Conservation (phyloP, 176 grass and related monocot species). For the Musa schizocarpa region DNA sequence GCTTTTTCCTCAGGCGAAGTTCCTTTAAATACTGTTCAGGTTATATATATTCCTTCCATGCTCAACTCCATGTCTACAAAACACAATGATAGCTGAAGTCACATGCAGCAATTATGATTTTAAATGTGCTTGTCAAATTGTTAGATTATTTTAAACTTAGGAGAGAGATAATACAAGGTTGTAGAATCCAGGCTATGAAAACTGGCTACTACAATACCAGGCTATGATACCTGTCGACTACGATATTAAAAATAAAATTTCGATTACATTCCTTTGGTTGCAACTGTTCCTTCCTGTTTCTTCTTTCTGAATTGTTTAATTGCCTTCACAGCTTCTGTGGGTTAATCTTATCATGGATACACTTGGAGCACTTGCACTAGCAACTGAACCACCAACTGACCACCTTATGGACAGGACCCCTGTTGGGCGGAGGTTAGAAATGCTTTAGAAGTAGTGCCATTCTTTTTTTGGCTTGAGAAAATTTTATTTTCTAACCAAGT, state of each 20-base stretch:
- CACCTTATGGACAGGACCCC: constrained; percentile 76
- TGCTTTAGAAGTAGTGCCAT: background rate
- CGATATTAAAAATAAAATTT: too few species aligned
- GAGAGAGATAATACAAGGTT: too few species aligned
- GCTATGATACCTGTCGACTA: too few species aligned
- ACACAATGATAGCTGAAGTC: background rate
- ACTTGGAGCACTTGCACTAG: constrained; percentile 90
- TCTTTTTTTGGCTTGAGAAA: background rate
- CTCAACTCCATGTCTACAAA: background rate
- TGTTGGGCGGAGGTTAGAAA: constrained; percentile 71
- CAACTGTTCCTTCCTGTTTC: background rate
- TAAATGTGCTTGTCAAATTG: too few species aligned
- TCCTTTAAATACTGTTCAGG: constrained; percentile 97
- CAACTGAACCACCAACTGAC: constrained; percentile 80
- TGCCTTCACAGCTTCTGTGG: constrained; percentile 61
- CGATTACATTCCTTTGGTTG: too few species aligned
- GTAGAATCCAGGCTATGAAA: too few species aligned
- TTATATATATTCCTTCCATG: constrained; percentile 20
- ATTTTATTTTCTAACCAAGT: background rate
- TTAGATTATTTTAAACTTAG: too few species aligned
- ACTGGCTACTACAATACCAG: too few species aligned
- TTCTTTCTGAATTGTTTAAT: background rate
- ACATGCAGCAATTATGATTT: background rate
- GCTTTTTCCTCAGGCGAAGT: constrained; percentile 79
- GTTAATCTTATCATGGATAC: constrained; percentile 99